phyloP scores from a whole-genome alignment of 192 early-diverging fungal species.

The Rhizophagus prolifer region DNA sequence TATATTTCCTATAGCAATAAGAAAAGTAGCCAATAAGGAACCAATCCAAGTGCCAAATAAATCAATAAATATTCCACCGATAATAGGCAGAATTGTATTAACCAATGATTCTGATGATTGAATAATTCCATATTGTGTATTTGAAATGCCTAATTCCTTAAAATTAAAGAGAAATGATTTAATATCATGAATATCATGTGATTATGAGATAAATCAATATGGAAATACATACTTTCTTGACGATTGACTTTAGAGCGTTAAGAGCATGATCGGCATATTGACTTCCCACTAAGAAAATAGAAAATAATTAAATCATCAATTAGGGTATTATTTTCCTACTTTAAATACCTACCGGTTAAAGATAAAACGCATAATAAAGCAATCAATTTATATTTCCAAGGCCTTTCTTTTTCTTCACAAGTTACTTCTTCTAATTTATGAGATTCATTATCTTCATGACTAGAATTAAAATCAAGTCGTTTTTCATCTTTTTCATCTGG shows the following conservation, averaged over 20 bases:
- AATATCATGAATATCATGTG: too few relatives aligned
- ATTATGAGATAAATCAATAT: neutral
- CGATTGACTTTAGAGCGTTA: constrained; percentile 64
- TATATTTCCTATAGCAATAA: constrained; percentile 59
- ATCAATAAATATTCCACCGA: constrained; percentile 67
- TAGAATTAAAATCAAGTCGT: neutral
- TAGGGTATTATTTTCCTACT: neutral
- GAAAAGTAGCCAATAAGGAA: constrained; percentile 55
- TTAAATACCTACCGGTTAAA: constrained; percentile 52
- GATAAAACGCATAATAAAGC: constrained; percentile 60
- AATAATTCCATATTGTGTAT: constrained; percentile 65
- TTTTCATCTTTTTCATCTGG: neutral
- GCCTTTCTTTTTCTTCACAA: neutral
- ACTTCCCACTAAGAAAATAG: constrained; percentile 53
- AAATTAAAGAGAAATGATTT: constrained; percentile 3
- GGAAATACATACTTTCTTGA: constrained; percentile 55
- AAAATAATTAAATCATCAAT: neutral
- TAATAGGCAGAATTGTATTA: constrained; percentile 62
- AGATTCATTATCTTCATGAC: neutral
- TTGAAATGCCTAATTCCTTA: constrained; percentile 63
- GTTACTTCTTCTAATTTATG: neutral
- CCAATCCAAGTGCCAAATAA: constrained; percentile 61
- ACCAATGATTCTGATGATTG: constrained; percentile 69
- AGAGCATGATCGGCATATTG: constrained; percentile 71
- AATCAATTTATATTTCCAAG: constrained; percentile 53